phyloP scores from a whole-genome alignment of 177 flowering plant genomes.

The Vitis hybrid region DNA sequence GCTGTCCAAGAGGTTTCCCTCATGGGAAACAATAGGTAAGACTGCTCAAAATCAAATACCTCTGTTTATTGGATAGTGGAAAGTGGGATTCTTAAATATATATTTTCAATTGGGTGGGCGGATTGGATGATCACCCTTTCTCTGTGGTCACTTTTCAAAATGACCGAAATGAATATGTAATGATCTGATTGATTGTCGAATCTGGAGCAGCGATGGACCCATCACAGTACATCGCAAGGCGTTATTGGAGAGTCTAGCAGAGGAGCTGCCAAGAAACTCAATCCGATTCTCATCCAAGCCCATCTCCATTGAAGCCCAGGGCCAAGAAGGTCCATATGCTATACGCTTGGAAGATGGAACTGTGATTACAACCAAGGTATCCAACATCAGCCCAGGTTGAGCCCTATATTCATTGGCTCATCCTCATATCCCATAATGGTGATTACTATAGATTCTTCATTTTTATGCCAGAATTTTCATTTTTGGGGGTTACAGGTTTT shows the following conservation, averaged over 20 bases:
- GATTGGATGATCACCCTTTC: no score
- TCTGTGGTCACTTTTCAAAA: no score
- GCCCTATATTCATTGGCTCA: no score
- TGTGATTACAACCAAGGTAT: constrained; percentile 28
- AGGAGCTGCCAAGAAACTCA: constrained; percentile 33
- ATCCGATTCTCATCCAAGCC: constrained; percentile 46
- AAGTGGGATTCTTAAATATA: no score
- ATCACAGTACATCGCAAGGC: constrained; percentile 32
- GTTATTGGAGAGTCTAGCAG: constrained; percentile 38
- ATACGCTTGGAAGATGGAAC: constrained; percentile 34
- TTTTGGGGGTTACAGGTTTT: constrained; percentile 21
- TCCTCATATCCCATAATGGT: no score
- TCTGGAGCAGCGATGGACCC: constrained; percentile 7
- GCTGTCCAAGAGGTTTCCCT: constrained; percentile 11
- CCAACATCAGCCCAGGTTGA: neutral
- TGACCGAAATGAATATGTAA: neutral
- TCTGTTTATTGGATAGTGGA: no score
- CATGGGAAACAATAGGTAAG: neutral
- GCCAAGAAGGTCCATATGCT: constrained; percentile 12
- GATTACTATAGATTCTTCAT: no score
- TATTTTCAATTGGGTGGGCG: no score
- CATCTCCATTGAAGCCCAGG: constrained; percentile 26
- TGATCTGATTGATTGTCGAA: neutral
- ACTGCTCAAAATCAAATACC: no score
- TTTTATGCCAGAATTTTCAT: no score